Evolutionary conservation across 257 asterid genomes (phyloP).

Genomic region (Salvia miltiorrhiza): DNA sequence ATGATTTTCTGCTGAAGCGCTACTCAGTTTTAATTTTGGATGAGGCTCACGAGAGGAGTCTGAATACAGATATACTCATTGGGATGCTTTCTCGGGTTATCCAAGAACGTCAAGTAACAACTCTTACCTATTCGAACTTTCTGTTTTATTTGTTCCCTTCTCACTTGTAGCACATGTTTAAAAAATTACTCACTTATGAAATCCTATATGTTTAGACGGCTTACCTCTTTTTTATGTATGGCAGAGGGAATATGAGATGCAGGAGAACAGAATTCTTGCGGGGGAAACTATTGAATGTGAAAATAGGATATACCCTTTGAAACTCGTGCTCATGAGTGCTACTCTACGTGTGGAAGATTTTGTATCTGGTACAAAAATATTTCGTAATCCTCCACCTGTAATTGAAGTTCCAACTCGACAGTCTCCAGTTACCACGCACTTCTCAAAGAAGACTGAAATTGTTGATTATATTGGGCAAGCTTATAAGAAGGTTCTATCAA

Average conservation of each 20-base stretch:
- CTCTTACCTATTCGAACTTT: slow-evolving; percentile 12
- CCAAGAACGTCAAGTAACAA: slow-evolving; percentile 68
- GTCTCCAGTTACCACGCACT: slow-evolving; percentile 79
- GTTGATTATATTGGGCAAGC: slow-evolving; percentile 91
- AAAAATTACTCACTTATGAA: neutral
- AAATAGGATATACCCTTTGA: slow-evolving; percentile 68
- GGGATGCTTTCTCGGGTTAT: slow-evolving; percentile 98
- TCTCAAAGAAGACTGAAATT: slow-evolving; percentile 78
- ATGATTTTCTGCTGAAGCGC: slow-evolving; percentile 76
- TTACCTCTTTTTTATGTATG: slow-evolving; percentile 16
- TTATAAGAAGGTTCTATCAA: slow-evolving; percentile 73
- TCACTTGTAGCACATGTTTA: neutral
- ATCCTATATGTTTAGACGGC: slow-evolving; percentile 2
- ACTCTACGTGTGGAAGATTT: slow-evolving; percentile 91
- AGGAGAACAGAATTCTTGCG: slow-evolving; percentile 52
- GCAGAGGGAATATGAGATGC: slow-evolving; percentile 70
- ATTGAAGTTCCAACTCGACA: slow-evolving; percentile 89
- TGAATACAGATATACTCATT: slow-evolving; percentile 95
- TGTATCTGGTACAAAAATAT: slow-evolving; percentile 54
- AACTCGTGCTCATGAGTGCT: slow-evolving; percentile 94
- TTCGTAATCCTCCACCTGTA: slow-evolving; percentile 70
- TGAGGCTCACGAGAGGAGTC: slow-evolving; percentile 98
- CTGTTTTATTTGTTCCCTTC: slow-evolving; percentile 2
- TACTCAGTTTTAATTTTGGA: slow-evolving; percentile 88
- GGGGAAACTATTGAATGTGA: slow-evolving; percentile 49